Conservation (phyloP, 2,329 filamentous ascomycete species). For the Ascochyta lentis region DNA sequence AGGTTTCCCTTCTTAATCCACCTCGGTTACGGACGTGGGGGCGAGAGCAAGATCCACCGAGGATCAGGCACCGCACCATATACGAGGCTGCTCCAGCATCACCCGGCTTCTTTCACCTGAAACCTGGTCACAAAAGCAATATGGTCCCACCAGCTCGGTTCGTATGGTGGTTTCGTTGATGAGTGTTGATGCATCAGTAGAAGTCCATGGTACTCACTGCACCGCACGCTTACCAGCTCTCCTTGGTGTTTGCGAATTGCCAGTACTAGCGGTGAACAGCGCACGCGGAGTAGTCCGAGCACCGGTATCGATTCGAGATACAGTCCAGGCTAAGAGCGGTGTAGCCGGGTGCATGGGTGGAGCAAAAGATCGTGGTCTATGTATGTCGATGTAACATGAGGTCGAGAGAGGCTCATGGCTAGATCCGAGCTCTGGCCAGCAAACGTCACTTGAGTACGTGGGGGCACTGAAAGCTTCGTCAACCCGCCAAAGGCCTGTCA, state of each 20-base stretch:
- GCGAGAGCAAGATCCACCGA: constrained; percentile 26
- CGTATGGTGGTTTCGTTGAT: background rate
- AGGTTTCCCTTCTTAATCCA: constrained; percentile 19
- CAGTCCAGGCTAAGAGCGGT: background rate
- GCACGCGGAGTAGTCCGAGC: background rate
- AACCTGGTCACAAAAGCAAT: constrained; percentile 39
- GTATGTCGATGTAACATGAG: constrained; percentile 13
- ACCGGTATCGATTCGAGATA: background rate
- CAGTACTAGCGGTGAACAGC: background rate
- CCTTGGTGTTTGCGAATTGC: background rate
- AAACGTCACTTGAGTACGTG: constrained; percentile 34
- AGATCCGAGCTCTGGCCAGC: constrained; percentile 23
- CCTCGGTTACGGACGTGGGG: constrained; percentile 39
- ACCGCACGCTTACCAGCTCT: background rate
- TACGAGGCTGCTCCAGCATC: constrained; percentile 29
- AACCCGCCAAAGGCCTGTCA: constrained; percentile 5
- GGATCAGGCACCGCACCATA: constrained; percentile 42
- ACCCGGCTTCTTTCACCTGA: constrained; percentile 23
- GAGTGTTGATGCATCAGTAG: background rate
- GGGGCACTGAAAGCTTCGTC: constrained; percentile 23
- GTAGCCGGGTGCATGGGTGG: constrained; percentile 9
- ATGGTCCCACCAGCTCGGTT: constrained; percentile 8
- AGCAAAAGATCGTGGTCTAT: background rate
- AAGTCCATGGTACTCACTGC: background rate
- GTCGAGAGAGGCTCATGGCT: constrained; percentile 26